A percentile compares a stretch with the other conserved stretches of the same genome.
Conservation (phyloP, 2,329 filamentous ascomycete genomes). For the Aspergillus luchuensis region DNA sequence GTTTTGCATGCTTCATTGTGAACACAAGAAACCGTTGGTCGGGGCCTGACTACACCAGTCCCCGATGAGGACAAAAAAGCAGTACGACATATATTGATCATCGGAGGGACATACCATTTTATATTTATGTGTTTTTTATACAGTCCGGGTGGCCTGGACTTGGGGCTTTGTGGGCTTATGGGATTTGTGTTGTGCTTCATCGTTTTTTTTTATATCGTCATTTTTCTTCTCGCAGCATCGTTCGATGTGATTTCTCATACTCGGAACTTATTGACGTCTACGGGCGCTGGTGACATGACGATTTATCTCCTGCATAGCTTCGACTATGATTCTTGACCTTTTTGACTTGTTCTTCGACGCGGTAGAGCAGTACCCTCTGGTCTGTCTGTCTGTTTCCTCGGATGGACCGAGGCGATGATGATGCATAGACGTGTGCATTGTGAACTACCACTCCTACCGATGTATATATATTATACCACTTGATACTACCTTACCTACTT, state of each 20-base stretch:
- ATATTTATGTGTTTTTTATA: conserved; percentile 1
- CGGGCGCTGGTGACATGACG: conserved; percentile 7
- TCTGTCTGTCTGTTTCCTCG: no score
- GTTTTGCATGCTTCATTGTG: conserved; percentile 5
- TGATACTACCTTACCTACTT: neutral
- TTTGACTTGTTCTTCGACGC: neutral
- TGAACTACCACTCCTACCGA: neutral
- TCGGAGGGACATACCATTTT: conserved; percentile 1
- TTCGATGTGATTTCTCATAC: conserved; percentile 5
- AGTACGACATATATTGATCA: conserved; percentile 5
- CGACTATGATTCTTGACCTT: neutral
- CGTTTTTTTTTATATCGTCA: neutral
- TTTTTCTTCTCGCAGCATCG: neutral
- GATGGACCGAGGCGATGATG: neutral
- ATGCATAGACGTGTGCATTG: neutral
- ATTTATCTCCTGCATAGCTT: conserved; percentile 1
- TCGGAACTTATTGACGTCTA: conserved; percentile 6
- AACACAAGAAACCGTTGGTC: neutral
- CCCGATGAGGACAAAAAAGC: neutral
- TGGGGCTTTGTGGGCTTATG: neutral
- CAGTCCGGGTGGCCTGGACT: neutral
- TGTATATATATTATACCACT: neutral
- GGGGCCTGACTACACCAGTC: neutral
- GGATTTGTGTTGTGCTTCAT: neutral
- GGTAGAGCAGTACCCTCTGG: neutral